A percentile compares a stretch with the other conserved stretches of the same genome.
These are phyloP conservation scores for Purpureocillium lavendulum DNA, from an alignment of 2,329 filamentous ascomycete species.

Conservation along the genomic window DNA sequence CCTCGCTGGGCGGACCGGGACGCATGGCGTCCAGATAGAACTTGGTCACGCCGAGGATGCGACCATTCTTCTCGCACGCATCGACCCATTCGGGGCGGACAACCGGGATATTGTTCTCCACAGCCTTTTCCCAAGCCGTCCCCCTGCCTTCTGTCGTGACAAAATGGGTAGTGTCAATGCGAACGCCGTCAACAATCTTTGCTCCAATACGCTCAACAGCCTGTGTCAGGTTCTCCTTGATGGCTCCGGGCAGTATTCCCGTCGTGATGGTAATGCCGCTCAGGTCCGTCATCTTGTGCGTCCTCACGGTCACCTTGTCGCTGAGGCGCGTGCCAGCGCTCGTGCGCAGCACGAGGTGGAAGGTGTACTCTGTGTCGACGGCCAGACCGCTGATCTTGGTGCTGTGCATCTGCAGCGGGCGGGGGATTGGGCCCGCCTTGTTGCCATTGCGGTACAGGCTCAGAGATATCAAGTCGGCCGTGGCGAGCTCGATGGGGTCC, in stretches of 20 bases:
- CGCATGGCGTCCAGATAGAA: constrained; percentile 84
- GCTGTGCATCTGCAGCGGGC: constrained; percentile 77
- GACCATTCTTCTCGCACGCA: constrained; percentile 87
- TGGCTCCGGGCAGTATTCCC: constrained; percentile 67
- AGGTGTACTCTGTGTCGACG: constrained; percentile 93
- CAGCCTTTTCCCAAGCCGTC: constrained; percentile 87
- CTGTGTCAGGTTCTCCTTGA: constrained; percentile 62
- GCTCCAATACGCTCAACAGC: constrained; percentile 86
- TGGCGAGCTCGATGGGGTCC: constrained; percentile 90
- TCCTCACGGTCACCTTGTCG: constrained; percentile 77
- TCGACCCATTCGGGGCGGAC: constrained; percentile 96
- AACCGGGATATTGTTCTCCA: constrained; percentile 96
- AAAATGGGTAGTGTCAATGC: constrained; percentile 98
- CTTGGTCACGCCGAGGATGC: constrained; percentile 87
- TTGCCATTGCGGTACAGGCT: constrained; percentile 92
- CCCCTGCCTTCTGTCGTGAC: constrained; percentile 92
- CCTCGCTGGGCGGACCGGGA: constrained; percentile 31
- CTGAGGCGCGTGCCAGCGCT: constrained; percentile 80
- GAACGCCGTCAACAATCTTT: constrained; percentile 79
- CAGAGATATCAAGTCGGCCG: constrained; percentile 81
- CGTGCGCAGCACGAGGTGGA: constrained; percentile 86
- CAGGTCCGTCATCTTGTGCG: constrained; percentile 97
- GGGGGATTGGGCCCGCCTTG: constrained; percentile 91
- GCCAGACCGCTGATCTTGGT: constrained; percentile 95
- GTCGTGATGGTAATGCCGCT: constrained; percentile 92